Evolutionary conservation across 306 rosid genomes (phyloP), one percentile per base, ranked within the genome.

Genomic region (Malus asiatica): DNA sequence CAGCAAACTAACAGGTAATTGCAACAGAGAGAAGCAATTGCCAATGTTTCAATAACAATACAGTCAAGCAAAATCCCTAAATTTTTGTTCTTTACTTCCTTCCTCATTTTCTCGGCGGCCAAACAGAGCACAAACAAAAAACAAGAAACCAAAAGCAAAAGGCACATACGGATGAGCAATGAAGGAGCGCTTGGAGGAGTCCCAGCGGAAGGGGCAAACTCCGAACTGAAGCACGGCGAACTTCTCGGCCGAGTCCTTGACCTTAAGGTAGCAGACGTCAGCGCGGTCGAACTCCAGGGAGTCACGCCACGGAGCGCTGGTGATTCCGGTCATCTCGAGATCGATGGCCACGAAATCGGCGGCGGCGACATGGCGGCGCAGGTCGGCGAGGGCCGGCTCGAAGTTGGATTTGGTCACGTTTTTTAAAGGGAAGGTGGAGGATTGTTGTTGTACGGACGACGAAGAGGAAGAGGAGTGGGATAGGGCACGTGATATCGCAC

Each of bases 301-400:
- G 27, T 95, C 97, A 7, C 97, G 93, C 99, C 99, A 92, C 0
- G 99, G 99, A 27, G 99, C 91, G 53, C 92, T 95, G 65, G 99
- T 89, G 48, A 95, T 48, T 16, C 99, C 99, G 22, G 88, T 92
- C 97, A 95, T 95, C 75, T 95, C 99, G 6, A 95, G 96, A 87
- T 95, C 99, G 44, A 95, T 85, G 78, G 99, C 92, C 8, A 95
- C 97, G 79, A 92, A 95, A 68, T 95, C 92, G 19, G 96, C 88
- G 62, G 91, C 80, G 23, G 91, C 86, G 42, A 95, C 90, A 63
- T 83, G 90, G 84, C 52, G 81, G 19, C 91, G 89, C 62, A 95
- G 96, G 71, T 90, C 97, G 23, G 84, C 78, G 4, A 95, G 83
- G 9, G 86, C 85, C 14, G 96, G 44, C 58, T 83, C 92, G 71